Evolutionary conservation across 768 basidiomycete genomes (phyloP).

Genomic region (Boletus tomentosulus): DNA sequence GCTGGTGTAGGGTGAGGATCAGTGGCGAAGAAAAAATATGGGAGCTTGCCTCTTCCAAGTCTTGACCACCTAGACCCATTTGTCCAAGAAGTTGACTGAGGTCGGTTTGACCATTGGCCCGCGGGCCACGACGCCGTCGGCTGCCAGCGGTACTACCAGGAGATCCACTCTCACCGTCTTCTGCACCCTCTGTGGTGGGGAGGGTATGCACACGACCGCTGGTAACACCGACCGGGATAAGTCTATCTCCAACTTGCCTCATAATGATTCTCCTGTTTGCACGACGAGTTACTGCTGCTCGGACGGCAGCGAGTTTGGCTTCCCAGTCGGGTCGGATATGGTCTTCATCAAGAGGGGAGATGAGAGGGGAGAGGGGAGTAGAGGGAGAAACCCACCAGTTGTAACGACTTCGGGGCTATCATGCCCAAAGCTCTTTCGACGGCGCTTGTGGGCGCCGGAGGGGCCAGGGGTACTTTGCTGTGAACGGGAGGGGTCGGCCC

Average conservation of each 20-base stretch:
- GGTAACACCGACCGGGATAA: slow-evolving; percentile 95
- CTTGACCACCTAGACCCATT: slow-evolving; percentile 77
- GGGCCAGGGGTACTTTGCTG: slow-evolving; percentile 37
- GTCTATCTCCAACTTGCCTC: slow-evolving; percentile 95
- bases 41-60: slow-evolving; percentile 81
- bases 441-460: slow-evolving; percentile 58
- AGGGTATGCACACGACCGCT: slow-evolving; percentile 78
- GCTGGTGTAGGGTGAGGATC: slow-evolving; percentile 39
- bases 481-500: slow-evolving; percentile 52
- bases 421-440: slow-evolving; percentile 84
- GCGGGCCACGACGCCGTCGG: slow-evolving; percentile 58
- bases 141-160: slow-evolving; percentile 37
- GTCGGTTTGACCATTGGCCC: slow-evolving; percentile 47
- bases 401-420: slow-evolving; percentile 90
- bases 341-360: slow-evolving; percentile 45
- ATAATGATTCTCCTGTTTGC: slow-evolving; percentile 96
- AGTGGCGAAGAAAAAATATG: slow-evolving; percentile 21
- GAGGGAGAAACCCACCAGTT: slow-evolving; percentile 52
- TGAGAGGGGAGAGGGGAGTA: slow-evolving; percentile 7
- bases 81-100: slow-evolving; percentile 57
- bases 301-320: slow-evolving; percentile 87
- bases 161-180: slow-evolving; percentile 36
- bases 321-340: slow-evolving; percentile 99
- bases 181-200: slow-evolving; percentile 50
- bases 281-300: slow-evolving; percentile 91